Evolutionary conservation across 208 protist genomes (phyloP).

Genomic region (Trypanosoma caninum): DNA sequence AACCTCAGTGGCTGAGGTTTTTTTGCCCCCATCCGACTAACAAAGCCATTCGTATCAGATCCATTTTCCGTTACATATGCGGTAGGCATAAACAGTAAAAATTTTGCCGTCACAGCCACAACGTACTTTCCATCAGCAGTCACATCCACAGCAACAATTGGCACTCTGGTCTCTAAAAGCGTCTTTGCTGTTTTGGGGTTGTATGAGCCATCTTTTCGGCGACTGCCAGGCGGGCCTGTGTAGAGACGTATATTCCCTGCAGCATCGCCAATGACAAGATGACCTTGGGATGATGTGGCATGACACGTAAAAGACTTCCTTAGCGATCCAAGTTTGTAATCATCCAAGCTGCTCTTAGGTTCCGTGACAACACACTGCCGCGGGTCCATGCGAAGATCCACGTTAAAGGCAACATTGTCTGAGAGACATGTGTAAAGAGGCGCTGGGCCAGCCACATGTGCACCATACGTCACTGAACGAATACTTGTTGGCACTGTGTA

Average conservation of each 20-base stretch:
- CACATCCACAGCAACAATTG: conserved; percentile 54
- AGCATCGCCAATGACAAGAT: conserved; percentile 56
- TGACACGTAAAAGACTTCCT: conserved; percentile 50
- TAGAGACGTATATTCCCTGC: conserved; percentile 60
- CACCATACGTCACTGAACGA: conserved; percentile 32
- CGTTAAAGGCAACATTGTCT: conserved; percentile 56
- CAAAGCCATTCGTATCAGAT: conserved; percentile 36
- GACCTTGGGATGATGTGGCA: conserved; percentile 44
- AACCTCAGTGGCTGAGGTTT: conserved; percentile 49
- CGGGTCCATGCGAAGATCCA: conserved; percentile 64
- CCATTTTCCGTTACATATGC: conserved; percentile 31
- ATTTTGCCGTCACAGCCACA: conserved; percentile 38
- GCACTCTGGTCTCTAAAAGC: conserved; percentile 44
- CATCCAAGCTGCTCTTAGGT: conserved; percentile 24
- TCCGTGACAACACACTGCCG: conserved; percentile 39
- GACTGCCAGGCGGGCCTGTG: conserved; percentile 48
- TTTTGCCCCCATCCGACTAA: conserved; percentile 44
- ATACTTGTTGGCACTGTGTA: conserved; percentile 31
- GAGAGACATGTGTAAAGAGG: conserved; percentile 53
- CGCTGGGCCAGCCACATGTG: conserved; percentile 33
- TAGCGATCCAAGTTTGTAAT: conserved; percentile 35
- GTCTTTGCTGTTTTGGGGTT: conserved; percentile 63
- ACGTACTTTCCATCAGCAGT: conserved; percentile 58
- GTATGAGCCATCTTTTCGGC: conserved; percentile 33
- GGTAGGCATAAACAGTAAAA: conserved; percentile 49